Evolutionary conservation across 2,329 filamentous ascomycete genomes (phyloP), one percentile per base, ranked within the genome.

Genomic region (Cercospora sesami): DNA sequence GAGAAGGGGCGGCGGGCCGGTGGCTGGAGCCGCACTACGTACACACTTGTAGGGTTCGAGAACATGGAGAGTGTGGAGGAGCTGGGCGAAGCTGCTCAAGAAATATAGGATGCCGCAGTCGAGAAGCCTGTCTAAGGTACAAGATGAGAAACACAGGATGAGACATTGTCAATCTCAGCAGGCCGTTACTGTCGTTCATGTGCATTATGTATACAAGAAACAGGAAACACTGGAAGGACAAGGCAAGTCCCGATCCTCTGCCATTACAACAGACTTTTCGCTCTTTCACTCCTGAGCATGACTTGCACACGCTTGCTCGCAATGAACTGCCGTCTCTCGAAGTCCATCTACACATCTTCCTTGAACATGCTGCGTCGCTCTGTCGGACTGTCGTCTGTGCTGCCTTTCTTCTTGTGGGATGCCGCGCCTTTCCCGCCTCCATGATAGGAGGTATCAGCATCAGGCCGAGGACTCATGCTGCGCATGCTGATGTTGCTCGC

Each of bases 381-480:
- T 8, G 86, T 86, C n/a, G 87, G 87, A 76, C 87, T 90, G 66
- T 86, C 84, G 45, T 81, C 81, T 36, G 68, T 69, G 63, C 78
- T 79, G 9, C 71, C 72, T 18, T 55, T 72, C 75, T 77, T 79
- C 60, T 79, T 77, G 31, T 82, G 82, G 30, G 81, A 21, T 75
- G 75, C 71, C 80, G 81, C 58, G 57, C 65, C 8, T 53, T 57
- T 64, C 5, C 23, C 36, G 53, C 53, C 18, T 76, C 80, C 62
- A 77, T 80, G 21, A 76, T 79, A 79, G 42, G 80, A 88, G 83
- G 72, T 91, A 68, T 81, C 80, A 51, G 82, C 69, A 63, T 77
- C 86, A n/a, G 92, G 92, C 72, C 91, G 80, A 3, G 92, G 91
- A 78, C 91, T 94, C 31, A 94, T 88, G 28, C 90, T 91, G 65